Base-by-base conservation (phyloP, 768 basidiomycete genomes). In the Hypsizygus marmoreus region DNA sequence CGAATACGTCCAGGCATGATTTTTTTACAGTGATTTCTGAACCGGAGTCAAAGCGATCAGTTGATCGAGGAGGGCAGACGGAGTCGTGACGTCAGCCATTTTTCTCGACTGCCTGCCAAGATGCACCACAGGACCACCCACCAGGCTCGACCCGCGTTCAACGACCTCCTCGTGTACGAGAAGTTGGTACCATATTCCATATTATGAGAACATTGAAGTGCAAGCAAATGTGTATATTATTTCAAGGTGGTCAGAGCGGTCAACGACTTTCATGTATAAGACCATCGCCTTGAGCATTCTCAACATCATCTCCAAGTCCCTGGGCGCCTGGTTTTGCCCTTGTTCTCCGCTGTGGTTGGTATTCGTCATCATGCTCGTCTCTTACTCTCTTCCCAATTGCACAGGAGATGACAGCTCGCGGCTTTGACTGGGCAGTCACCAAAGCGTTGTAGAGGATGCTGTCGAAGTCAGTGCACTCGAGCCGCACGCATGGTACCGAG, bases 401-500 rank as follows among this genome's bases (percentile, higher is more conserved):
- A 9, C 26, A n/a, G n/a, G 31, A 41, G 49, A 11, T 10, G 42
- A 22, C 23, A n/a, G 43, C 31, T 8, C 31, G 22, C 17, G 36
- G 22, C 4, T 22, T 35, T 17, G 37, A 13, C 19, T 46, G 51
- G n/a, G 48, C 42, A 26, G 43, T 30, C 20, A 52, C 26, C 29
- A 73, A 50, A 16, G 63, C 65, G 3, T 48, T 45, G 48, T 67
- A 70, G 10, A 82, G 64, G 22, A 58, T 59, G 11, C 69, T 59
- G 51, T 78, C 70, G 56, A 76, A 81, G 26, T 61, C 66, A 16
- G 74, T 57, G 52, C 72, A 79, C 42, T 69, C 64, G 24, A 82
- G 61, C 34, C 66, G 66, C 34, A 80, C 74, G 51, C 79, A 81
- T 4, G 77, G 78, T 8, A 76, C 75, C 9, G 51, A 56, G 14